Conservation (phyloP, 2,329 filamentous ascomycete species). For the Epicoccum sorghinum region DNA sequence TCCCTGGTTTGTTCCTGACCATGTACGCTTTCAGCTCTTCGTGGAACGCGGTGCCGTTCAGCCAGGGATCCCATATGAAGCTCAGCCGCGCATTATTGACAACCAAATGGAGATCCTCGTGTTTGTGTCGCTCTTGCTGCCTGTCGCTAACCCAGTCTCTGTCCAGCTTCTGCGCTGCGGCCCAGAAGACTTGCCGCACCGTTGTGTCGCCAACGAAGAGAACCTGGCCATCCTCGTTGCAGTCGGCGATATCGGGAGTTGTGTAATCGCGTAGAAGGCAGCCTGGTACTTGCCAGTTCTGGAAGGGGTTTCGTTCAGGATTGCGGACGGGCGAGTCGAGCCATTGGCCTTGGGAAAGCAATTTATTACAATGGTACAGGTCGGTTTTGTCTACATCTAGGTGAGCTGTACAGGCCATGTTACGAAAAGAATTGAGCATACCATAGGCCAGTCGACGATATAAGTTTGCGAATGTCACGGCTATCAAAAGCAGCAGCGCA, state of each 20-base stretch:
- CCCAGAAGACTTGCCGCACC: constrained; percentile 66
- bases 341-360: constrained; percentile 62
- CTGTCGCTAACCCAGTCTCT: constrained; percentile 45
- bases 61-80: constrained; percentile 68
- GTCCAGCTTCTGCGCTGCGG: constrained; percentile 56
- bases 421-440: not conserved
- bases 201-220: constrained; percentile 68
- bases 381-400: constrained; percentile 49
- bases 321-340: constrained; percentile 45
- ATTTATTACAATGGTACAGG: constrained; percentile 60
- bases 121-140: constrained; percentile 27
- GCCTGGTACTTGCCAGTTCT: constrained; percentile 64
- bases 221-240: constrained; percentile 59
- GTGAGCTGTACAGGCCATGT: not conserved
- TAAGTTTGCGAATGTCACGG: constrained; percentile 19
- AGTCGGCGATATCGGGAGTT: constrained; percentile 58
- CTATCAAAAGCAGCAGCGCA: constrained; percentile 14
- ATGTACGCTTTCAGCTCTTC: constrained; percentile 51
- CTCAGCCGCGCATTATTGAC: constrained; percentile 56
- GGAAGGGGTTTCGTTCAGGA: constrained; percentile 43
- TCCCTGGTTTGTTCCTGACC: constrained; percentile 15
- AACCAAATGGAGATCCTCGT: constrained; percentile 54
- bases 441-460: constrained; percentile 17
- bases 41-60: constrained; percentile 58
- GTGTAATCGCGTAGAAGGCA: constrained; percentile 66